Evolutionary conservation across 139 green algal species (phyloP).

Genomic region (Marvania coccoides): DNA sequence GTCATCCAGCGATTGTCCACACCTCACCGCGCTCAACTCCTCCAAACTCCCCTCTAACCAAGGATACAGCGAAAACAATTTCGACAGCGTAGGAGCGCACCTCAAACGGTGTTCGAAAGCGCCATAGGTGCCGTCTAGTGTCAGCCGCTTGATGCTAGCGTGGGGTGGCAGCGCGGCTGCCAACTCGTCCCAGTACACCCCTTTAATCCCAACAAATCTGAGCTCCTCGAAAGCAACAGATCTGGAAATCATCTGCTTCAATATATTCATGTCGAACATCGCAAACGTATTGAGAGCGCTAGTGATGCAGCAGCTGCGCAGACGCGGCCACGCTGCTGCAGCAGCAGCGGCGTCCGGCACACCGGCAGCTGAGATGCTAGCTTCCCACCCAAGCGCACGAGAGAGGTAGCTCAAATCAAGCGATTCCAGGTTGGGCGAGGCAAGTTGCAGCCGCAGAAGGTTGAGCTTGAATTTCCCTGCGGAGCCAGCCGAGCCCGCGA

Average conservation of each 20-base stretch:
- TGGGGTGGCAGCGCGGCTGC: too few relatives aligned
- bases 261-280: neutral
- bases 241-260: neutral
- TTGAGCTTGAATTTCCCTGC: neutral
- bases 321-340: neutral
- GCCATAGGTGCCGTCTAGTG: neutral
- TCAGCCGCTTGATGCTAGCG: neutral
- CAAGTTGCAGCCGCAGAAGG: neutral
- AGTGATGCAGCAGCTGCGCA: neutral
- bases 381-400: neutral
- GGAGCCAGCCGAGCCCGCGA: constrained; percentile 3
- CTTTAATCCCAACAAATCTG: too few relatives aligned
- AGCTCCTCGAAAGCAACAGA: neutral
- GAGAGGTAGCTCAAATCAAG: neutral
- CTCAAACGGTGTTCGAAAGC: neutral
- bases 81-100: neutral
- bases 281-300: neutral
- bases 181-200: too few relatives aligned
- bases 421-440: neutral
- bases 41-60: neutral
- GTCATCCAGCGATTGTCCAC: neutral
- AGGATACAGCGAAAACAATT: neutral
- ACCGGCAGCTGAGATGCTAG: neutral
- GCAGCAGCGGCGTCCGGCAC: neutral
- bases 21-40: neutral